Evolutionary conservation across 1,284 basidiomycete species (phyloP), one percentile per base, ranked within the genome.

Genomic region (Puccinia hordei): DNA sequence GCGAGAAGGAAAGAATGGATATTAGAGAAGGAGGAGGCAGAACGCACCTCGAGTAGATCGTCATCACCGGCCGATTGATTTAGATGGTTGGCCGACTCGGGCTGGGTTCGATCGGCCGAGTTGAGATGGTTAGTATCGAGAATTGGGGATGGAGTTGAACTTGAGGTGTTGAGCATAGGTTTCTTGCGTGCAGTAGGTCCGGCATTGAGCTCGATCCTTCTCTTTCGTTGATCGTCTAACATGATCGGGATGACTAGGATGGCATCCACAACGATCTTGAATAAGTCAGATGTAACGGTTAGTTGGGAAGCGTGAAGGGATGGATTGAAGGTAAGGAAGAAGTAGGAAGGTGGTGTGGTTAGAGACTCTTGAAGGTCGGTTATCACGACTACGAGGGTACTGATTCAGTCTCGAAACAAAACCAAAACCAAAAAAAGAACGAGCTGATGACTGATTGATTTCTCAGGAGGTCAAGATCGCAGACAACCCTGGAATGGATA

Each of bases 211-310:
- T 79, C 77, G 35, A 79, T 71, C 46, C 77, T 79, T 79, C 77
- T 57, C 57, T 79, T 79, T 79, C 77, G 65, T 72, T 79, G 77
- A 63, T 79, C 77, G 35, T 79, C 77, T 61, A 79, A 69, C 77
- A 79, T 79, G 72, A 74, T 74, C 69, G 69, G 51, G 51, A 72
- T 19, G 22, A 27, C 17, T 55, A 33, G 33, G 24, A 72, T 55
- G 49, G n/a, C 69, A 55, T 69, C 41, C 44, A 69, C 46, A 5
- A 69, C n/a, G 24, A 69, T 30, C 3, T 27, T 51, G 66, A 49
- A 19, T 19, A 27, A 41, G 63, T 66, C 5, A 66, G 41, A 49
- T 5, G 3, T 5, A 9, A 61, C 5, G 57, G 57, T 6, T 51
- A 15, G 55, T 24, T 10, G 24, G 38, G 61, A 19, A 38, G 33